A percentile compares a stretch with the other conserved stretches of the same genome.
Conservation (phyloP, 495 filamentous ascomycete species). For the Halenospora varia region DNA sequence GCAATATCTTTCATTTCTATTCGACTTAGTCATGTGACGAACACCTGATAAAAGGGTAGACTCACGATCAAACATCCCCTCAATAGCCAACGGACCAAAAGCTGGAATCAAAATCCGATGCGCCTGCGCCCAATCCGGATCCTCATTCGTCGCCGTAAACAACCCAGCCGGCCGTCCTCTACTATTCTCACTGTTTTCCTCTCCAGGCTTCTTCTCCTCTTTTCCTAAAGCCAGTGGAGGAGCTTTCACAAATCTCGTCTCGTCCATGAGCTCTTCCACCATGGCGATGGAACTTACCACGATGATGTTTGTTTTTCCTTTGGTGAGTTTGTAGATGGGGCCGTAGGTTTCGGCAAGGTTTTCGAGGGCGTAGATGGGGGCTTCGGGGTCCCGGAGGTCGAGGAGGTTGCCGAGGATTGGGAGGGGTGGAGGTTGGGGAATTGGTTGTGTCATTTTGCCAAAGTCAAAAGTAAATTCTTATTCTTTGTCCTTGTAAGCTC, state of each 20-base stretch:
- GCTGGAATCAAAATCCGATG: constrained; percentile 54
- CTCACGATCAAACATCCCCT: constrained; percentile 45
- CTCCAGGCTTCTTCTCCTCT: constrained; percentile 25
- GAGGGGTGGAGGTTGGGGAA: background rate
- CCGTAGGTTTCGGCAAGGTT: background rate
- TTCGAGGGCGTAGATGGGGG: background rate
- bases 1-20: constrained; percentile 56
- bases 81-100: constrained; percentile 55
- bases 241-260: constrained; percentile 47
- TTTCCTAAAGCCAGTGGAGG: constrained; percentile 35
- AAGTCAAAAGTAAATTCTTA: too few relatives aligned
- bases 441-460: background rate
- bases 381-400: background rate
- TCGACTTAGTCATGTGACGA: background rate
- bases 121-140: constrained; percentile 53
- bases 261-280: constrained; percentile 50
- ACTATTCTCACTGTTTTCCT: background rate
- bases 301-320: constrained; percentile 29
- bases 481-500: too few relatives aligned
- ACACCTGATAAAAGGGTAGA: background rate
- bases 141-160: constrained; percentile 40
- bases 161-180: constrained; percentile 46
- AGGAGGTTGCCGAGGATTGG: background rate
- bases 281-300: constrained; percentile 43
- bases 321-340: constrained; percentile 12